Evolutionary conservation across 2,329 filamentous ascomycete species (phyloP), one percentile per base, ranked within the genome.

Genomic region (Alternaria triticina): DNA sequence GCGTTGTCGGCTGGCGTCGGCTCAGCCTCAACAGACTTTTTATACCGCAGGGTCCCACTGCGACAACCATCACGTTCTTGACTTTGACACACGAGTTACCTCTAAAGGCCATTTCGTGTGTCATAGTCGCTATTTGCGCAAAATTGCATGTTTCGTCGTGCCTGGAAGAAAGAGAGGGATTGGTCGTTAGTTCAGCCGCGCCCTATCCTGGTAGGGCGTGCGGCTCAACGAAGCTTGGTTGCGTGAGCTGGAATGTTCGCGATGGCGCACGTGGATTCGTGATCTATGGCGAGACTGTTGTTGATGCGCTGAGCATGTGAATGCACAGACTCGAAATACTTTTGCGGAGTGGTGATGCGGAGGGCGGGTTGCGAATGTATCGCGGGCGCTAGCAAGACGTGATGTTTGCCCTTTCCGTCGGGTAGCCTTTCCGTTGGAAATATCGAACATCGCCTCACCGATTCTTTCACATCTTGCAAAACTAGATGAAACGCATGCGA

Each of bases 81-180:
- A 50, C 46, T 50, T 61, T 74, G 71, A 72, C 71, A 72, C 67
- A 72, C 36, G 55, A 46, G 57, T 59, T 67, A 54, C 57, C 71
- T 64, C 52, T 72, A 65, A 69, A 61, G 49, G 70, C 61, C 33
- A 71, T 71, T 59, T 65, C 44, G 55, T 74, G 66, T 74, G 71
- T 74, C 71, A 74, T 69, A 69, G 66, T 57, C 9, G 56, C 59
- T 23, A 43, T 61, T 13, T 44, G 50, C 44, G 47, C 28, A 57
- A 62, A 63, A 61, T 55, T 59, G 36, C n/a, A 11, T 25, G n/a
- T 56, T 61, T 62, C 50, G 59, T 59, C 64, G 66, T 72, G 70
- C 57, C 54, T 58, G 33, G 40, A 50, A 25, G 28, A 5, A 22
- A 13, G 4, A 28, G 11, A 15, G 13, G 63, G 50, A 71, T 71